phyloP scores from a whole-genome alignment of 2,329 filamentous ascomycete species.

The Epichloe bromicola region DNA sequence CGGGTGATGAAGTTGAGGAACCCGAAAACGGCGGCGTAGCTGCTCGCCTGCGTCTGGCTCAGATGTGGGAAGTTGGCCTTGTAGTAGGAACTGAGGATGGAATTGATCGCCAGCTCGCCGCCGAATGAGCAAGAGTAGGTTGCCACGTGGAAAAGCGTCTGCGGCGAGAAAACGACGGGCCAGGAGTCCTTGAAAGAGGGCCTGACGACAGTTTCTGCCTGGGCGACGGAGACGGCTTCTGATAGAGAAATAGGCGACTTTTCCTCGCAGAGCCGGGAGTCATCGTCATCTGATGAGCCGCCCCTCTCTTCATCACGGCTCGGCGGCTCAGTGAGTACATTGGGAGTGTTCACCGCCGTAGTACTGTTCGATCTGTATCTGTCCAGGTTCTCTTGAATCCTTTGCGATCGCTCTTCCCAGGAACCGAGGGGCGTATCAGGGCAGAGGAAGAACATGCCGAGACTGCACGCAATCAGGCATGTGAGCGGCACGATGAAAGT shows the following conservation, averaged over 20 bases:
- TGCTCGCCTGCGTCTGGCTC: constrained; percentile 40
- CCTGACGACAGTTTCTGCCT: constrained; percentile 38
- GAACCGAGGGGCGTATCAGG: constrained; percentile 72
- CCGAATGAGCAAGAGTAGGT: constrained; percentile 54
- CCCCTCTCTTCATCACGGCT: constrained; percentile 18
- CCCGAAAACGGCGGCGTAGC: constrained; percentile 61
- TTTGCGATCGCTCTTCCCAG: constrained; percentile 60
- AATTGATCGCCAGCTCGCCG: constrained; percentile 49
- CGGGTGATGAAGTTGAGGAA: constrained; percentile 58
- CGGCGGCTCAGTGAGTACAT: constrained; percentile 29
- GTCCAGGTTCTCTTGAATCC: constrained; percentile 39
- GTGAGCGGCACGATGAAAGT: constrained; percentile 76
- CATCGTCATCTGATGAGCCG: neutral
- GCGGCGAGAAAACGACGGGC: constrained; percentile 34
- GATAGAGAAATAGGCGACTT: constrained; percentile 34
- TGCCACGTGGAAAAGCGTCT: constrained; percentile 40
- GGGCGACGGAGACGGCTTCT: constrained; percentile 41
- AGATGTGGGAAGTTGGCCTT: constrained; percentile 45
- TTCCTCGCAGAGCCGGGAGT: constrained; percentile 22
- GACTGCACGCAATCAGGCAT: constrained; percentile 52
- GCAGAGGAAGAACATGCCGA: constrained; percentile 60
- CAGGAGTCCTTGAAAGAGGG: constrained; percentile 40
- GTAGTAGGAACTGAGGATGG: constrained; percentile 46
- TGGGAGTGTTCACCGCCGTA: constrained; percentile 38
- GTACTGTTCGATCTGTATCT: constrained; percentile 27